Evolutionary conservation across 2,329 filamentous ascomycete species (phyloP).

Genomic region (Stemphylium lycopersici): DNA sequence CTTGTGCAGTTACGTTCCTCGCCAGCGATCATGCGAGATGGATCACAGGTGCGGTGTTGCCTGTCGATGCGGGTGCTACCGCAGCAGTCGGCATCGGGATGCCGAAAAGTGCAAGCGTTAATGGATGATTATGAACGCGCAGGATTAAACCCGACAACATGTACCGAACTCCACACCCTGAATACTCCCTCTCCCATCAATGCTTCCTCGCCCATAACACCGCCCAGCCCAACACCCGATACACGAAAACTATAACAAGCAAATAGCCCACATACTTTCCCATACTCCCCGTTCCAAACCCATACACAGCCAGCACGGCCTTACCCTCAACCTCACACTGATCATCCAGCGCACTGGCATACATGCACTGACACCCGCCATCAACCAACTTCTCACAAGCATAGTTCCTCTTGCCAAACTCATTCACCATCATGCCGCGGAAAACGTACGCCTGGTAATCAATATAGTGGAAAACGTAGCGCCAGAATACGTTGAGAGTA

Average conservation of each 20-base stretch:
- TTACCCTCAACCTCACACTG: slow-evolving; percentile 74
- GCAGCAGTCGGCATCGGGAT: too few relatives aligned
- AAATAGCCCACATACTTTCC: slow-evolving; percentile 79
- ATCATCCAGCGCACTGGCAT: slow-evolving; percentile 64
- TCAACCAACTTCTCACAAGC: slow-evolving; percentile 55
- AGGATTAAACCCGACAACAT: too few relatives aligned
- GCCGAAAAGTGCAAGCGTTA: too few relatives aligned
- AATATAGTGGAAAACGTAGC: slow-evolving; percentile 87
- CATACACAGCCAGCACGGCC: slow-evolving; percentile 72
- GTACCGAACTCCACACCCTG: too few relatives aligned
- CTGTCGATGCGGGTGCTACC: slow-evolving; percentile 18
- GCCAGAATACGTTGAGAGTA: slow-evolving; percentile 81
- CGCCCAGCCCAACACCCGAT: slow-evolving; percentile 71
- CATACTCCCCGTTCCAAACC: slow-evolving; percentile 67
- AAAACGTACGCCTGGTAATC: slow-evolving; percentile 89
- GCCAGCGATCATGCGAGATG: slow-evolving; percentile 23
- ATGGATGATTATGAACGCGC: too few relatives aligned
- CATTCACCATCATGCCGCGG: slow-evolving; percentile 91
- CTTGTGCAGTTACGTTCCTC: slow-evolving; percentile 15
- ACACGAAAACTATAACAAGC: slow-evolving; percentile 75
- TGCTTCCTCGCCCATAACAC: slow-evolving; percentile 57
- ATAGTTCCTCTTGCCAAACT: slow-evolving; percentile 72
- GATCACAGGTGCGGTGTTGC: slow-evolving; percentile 30
- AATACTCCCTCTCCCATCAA: slow-evolving; percentile 2
- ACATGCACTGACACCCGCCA: slow-evolving; percentile 71